phyloP scores from a whole-genome alignment of 2,329 filamentous ascomycete genomes.

The Aplosporella prunicola region DNA sequence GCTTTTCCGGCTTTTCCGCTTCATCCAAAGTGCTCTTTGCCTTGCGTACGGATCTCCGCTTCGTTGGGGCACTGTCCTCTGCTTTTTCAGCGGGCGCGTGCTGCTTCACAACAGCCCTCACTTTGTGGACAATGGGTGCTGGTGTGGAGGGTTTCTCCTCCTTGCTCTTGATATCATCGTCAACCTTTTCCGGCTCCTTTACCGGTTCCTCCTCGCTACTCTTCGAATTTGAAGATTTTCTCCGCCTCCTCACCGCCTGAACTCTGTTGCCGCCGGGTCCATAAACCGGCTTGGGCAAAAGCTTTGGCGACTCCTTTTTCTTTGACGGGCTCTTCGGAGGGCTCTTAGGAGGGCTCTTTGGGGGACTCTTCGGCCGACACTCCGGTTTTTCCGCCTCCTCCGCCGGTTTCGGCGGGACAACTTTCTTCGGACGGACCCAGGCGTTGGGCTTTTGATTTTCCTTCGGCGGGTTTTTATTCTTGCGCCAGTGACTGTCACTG shows the following conservation, averaged over 20 bases:
- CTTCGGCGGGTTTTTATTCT: conserved; percentile 39
- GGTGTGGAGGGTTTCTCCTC: conserved; percentile 4
- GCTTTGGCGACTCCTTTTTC: background rate
- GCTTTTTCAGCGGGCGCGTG: conserved; percentile 3
- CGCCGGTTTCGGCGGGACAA: conserved; percentile 9
- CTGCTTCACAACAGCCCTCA: conserved; percentile 2
- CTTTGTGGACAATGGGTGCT: conserved; percentile 1
- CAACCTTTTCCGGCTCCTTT: background rate
- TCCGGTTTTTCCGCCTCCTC: conserved; percentile 5
- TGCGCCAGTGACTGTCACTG: conserved; percentile 80
- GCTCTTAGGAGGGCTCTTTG: conserved; percentile 2
- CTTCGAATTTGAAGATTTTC: conserved; percentile 4
- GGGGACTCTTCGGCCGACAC: background rate
- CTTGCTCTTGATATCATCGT: background rate
- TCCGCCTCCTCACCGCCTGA: conserved; percentile 5
- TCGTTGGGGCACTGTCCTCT: conserved; percentile 3
- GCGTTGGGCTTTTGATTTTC: conserved; percentile 27
- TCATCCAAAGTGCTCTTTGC: conserved; percentile 7
- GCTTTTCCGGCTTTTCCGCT: background rate
- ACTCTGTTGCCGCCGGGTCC: conserved; percentile 7
- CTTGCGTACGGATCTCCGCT: conserved; percentile 7
- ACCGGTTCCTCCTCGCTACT: conserved; percentile 7
- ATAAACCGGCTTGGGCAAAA: conserved; percentile 6
- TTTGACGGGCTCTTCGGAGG: conserved; percentile 5
- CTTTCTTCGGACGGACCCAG: conserved; percentile 28